phyloP scores from a whole-genome alignment of 2,329 filamentous ascomycete genomes.

The Penicillium palitans region DNA sequence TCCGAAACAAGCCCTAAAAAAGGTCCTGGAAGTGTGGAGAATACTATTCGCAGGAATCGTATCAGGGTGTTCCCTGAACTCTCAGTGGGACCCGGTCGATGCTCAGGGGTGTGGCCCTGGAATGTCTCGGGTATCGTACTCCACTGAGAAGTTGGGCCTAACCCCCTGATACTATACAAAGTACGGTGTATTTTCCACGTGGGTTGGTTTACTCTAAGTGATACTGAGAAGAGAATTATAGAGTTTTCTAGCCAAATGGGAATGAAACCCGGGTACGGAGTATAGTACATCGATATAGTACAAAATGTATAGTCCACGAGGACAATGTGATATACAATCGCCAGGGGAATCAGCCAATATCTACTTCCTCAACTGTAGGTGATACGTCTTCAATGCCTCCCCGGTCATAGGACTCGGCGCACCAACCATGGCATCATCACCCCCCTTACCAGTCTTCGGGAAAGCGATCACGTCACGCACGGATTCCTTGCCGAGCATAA shows the following conservation, averaged over 20 bases:
- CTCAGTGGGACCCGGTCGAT: neutral
- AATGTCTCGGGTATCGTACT: neutral
- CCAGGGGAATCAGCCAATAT: neutral
- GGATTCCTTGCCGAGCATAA: slow-evolving; percentile 73
- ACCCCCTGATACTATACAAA: neutral
- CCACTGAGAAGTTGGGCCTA: neutral
- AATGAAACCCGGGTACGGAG: neutral
- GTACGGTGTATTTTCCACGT: neutral
- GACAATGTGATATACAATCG: neutral
- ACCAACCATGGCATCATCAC: slow-evolving; percentile 79
- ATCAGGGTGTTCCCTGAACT: neutral
- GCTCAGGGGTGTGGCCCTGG: neutral
- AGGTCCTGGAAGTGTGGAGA: too few relatives aligned
- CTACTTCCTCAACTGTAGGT: slow-evolving; percentile 46
- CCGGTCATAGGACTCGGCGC: slow-evolving; percentile 70
- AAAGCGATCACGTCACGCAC: slow-evolving; percentile 96
- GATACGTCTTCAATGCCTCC: slow-evolving; percentile 61
- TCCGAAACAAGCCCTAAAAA: neutral
- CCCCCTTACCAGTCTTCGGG: slow-evolving; percentile 87
- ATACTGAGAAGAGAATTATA: neutral
- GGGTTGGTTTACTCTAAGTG: neutral
- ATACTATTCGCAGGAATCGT: too few relatives aligned
- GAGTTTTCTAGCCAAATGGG: neutral
- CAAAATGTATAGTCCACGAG: neutral
- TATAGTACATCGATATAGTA: slow-evolving; percentile 8